phyloP scores from a whole-genome alignment of 495 filamentous ascomycete species.

The Aspergillus heteromorphus region DNA sequence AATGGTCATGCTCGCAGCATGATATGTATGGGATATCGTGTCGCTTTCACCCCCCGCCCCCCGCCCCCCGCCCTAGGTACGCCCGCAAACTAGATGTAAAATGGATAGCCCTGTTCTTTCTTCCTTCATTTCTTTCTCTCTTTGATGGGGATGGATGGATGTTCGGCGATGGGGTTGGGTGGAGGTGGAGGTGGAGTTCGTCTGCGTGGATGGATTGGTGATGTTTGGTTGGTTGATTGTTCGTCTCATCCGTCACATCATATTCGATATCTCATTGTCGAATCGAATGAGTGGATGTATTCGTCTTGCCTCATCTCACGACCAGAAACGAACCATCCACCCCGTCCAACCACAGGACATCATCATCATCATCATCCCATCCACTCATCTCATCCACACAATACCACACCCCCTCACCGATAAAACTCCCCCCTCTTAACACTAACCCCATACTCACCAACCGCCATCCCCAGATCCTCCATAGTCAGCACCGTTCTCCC shows the following conservation, averaged over 20 bases:
- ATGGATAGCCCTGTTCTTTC: not conserved
- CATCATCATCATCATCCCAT: too few relatives aligned
- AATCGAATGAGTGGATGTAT: too few relatives aligned
- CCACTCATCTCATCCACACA: not conserved
- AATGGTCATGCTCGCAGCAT: conserved; percentile 3
- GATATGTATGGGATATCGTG: conserved; percentile 23
- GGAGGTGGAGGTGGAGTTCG: too few relatives aligned
- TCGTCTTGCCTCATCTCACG: too few relatives aligned
- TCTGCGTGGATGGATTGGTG: too few relatives aligned
- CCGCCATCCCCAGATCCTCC: conserved; percentile 98
- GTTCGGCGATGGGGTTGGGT: too few relatives aligned
- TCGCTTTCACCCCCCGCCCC: not conserved
- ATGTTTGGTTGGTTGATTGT: too few relatives aligned
- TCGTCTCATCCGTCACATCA: too few relatives aligned
- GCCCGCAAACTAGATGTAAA: conserved; percentile 10
- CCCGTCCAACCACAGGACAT: too few relatives aligned
- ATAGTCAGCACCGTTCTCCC: conserved; percentile 94
- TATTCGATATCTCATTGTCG: too few relatives aligned
- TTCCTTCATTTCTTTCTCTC: not conserved
- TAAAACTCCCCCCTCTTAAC: conserved; percentile 97
- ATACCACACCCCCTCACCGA: conserved; percentile 47
- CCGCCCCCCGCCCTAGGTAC: conserved; percentile 22
- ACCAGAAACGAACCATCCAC: too few relatives aligned
- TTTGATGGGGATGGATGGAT: too few relatives aligned
- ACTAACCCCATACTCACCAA: conserved; percentile 94